Percentiles rank a stretch among this genome's conserved stretches.
Evolutionary conservation across 495 filamentous ascomycete genomes (phyloP).

Genomic region (Opeltia flavorubescens): DNA sequence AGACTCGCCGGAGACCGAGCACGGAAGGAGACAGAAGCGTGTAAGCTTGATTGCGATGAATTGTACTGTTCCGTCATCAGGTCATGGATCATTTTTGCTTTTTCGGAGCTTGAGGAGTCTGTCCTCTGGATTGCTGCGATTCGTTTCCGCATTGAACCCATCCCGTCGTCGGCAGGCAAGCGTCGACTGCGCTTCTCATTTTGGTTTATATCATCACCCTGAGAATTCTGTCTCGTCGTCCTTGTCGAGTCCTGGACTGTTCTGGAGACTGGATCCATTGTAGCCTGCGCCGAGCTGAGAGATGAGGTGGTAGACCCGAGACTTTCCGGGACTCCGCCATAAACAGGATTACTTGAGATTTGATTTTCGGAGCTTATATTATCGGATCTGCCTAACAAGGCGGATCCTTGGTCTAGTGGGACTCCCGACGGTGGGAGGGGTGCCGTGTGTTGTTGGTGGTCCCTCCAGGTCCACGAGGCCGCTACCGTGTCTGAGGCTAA

Average conservation of each 20-base stretch:
- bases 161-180: conserved; percentile 88
- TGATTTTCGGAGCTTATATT: conserved; percentile 2
- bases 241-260: conserved; percentile 5
- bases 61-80: conserved; percentile 73
- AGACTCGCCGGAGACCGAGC: conserved; percentile 24
- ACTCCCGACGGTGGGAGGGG: background rate
- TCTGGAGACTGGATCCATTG: conserved; percentile 16
- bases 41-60: conserved; percentile 25
- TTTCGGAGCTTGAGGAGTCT: conserved; percentile 51
- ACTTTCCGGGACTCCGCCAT: conserved; percentile 19
- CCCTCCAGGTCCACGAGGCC: background rate
- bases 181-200: conserved; percentile 10
- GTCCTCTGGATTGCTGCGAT: conserved; percentile 64
- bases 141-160: conserved; percentile 56
- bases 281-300: conserved; percentile 6
- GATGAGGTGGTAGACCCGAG: conserved; percentile 19
- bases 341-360: conserved; percentile 18
- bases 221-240: conserved; percentile 9
- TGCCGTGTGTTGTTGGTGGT: background rate
- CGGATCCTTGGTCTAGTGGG: background rate
- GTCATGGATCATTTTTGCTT: conserved; percentile 70
- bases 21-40: conserved; percentile 14
- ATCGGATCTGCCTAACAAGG: conserved; percentile 1
- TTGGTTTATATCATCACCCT: conserved; percentile 3
- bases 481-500: background rate